Percentiles rank a stretch among this genome's conserved stretches.
Evolutionary conservation across 1,284 basidiomycete genomes (phyloP).

Genomic region (Thelephora terrestris): DNA sequence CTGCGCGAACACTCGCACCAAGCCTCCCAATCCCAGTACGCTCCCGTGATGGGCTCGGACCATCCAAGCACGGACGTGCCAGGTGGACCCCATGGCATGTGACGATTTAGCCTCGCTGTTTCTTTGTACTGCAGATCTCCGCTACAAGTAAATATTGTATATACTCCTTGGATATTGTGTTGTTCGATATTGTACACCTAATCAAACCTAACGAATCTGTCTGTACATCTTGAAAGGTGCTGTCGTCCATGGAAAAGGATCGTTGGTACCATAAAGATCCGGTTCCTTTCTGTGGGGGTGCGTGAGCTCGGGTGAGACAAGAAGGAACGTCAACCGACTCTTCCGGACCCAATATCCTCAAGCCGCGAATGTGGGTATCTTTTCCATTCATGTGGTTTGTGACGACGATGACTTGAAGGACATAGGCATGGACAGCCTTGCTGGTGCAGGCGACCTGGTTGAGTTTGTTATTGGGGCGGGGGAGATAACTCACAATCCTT

Average conservation of each 20-base stretch:
- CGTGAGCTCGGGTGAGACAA: neutral
- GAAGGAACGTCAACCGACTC: constrained; percentile 42
- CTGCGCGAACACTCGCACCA: too few species aligned
- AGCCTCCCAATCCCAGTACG: too few species aligned
- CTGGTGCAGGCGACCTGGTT: constrained; percentile 29
- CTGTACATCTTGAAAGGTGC: constrained; percentile 59
- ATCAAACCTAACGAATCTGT: neutral
- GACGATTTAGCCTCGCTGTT: too few species aligned
- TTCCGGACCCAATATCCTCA: constrained; percentile 77
- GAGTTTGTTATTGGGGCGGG: neutral
- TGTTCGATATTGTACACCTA: too few species aligned
- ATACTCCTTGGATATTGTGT: too few species aligned
- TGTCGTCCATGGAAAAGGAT: constrained; percentile 59
- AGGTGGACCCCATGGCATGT: too few species aligned
- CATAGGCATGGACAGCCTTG: constrained; percentile 80
- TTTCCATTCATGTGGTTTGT: constrained; percentile 98
- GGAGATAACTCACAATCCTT: constrained; percentile 44
- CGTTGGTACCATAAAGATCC: constrained; percentile 41
- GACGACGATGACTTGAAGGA: constrained; percentile 84
- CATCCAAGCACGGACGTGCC: too few species aligned
- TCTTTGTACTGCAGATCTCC: too few species aligned
- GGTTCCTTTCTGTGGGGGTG: constrained; percentile 11
- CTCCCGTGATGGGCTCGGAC: too few species aligned
- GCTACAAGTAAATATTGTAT: too few species aligned
- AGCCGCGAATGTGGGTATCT: constrained; percentile 92